These are phyloP conservation scores for Hortiboletus rubellus DNA, from an alignment of 1,284 basidiomycete genomes.

Conservation along the genomic window DNA sequence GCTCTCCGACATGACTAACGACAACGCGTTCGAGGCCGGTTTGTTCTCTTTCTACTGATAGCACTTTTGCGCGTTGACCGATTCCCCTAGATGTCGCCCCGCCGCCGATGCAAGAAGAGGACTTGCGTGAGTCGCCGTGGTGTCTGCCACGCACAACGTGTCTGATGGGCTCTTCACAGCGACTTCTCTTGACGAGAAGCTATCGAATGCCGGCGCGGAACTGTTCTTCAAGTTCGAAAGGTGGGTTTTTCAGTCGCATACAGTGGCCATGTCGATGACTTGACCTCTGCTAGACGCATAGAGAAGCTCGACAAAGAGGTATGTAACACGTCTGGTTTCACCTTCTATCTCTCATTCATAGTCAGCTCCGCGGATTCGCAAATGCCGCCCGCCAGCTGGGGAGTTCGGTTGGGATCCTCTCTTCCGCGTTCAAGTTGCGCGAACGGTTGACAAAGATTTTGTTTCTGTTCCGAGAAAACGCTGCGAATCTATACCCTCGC, in stretches of 20 bases:
- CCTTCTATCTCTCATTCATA: conserved; percentile 14
- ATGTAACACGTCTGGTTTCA: not conserved
- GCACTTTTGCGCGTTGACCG: conserved; percentile 4
- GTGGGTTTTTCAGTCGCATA: conserved; percentile 20
- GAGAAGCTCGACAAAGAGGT: conserved; percentile 38
- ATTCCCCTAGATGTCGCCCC: conserved; percentile 34
- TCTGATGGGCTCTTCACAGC: conserved; percentile 19
- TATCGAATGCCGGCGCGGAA: conserved; percentile 37
- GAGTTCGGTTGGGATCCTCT: conserved; percentile 37
- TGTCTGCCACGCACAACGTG: conserved; percentile 2
- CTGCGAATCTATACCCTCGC: conserved; percentile 35
- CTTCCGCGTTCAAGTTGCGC: conserved; percentile 37
- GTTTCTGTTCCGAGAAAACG: conserved; percentile 38
- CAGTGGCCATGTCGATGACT: not conserved
- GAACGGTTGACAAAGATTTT: conserved; percentile 38
- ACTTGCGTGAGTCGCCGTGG: conserved; percentile 45
- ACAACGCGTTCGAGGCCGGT: conserved; percentile 48
- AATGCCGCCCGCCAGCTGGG: conserved; percentile 38
- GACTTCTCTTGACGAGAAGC: conserved; percentile 35
- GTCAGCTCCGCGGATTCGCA: conserved; percentile 35
- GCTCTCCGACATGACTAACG: conserved; percentile 56
- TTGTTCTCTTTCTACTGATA: conserved; percentile 21
- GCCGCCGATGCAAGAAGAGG: conserved; percentile 56
- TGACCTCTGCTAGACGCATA: conserved; percentile 25
- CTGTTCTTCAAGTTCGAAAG: conserved; percentile 35